A percentile compares a stretch with the other conserved stretches of the same genome.
Evolutionary conservation across 352 stramenopile genomes (phyloP).

Genomic region (Globisporangium nunn): DNA sequence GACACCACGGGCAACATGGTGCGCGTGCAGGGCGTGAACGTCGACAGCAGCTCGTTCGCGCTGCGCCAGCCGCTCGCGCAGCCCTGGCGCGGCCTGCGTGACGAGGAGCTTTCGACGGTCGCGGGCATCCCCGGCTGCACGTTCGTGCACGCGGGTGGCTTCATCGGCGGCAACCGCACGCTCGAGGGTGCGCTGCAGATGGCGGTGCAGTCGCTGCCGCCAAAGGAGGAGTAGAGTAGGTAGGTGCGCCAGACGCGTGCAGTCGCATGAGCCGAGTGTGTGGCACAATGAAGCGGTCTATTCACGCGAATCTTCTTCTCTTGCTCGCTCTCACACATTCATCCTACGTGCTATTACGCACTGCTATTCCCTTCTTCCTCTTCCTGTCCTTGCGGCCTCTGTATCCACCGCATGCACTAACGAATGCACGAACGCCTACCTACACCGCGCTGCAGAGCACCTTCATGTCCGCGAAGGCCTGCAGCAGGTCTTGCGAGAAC

Average conservation of each 20-base stretch:
- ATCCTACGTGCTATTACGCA: not conserved
- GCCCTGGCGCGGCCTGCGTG: conserved; percentile 92
- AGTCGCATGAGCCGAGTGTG: no score
- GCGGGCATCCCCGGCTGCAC: conserved; percentile 91
- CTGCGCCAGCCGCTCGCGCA: conserved; percentile 88
- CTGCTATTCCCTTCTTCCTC: no score
- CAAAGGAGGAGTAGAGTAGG: conserved; percentile 1
- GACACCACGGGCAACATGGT: conserved; percentile 92
- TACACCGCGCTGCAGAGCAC: conserved; percentile 15
- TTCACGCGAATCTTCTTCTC: not conserved
- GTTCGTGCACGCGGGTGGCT: conserved; percentile 97
- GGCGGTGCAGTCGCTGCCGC: conserved; percentile 65
- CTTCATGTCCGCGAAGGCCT: conserved; percentile 82
- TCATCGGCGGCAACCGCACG: conserved; percentile 97
- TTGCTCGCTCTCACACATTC: not conserved
- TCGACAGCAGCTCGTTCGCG: conserved; percentile 90
- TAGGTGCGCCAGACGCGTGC: not conserved
- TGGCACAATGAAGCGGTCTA: not conserved
- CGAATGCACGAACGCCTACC: not conserved
- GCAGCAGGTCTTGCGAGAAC: conserved; percentile 69
- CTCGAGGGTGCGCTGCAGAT: conserved; percentile 94
- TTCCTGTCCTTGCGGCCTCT: no score
- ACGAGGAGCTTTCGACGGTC: conserved; percentile 86
- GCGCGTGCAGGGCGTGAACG: conserved; percentile 94
- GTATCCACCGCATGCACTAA: no score